Base-by-base conservation (phyloP, 2,329 filamentous ascomycete genomes). In the Hymenoscyphus scutula region DNA sequence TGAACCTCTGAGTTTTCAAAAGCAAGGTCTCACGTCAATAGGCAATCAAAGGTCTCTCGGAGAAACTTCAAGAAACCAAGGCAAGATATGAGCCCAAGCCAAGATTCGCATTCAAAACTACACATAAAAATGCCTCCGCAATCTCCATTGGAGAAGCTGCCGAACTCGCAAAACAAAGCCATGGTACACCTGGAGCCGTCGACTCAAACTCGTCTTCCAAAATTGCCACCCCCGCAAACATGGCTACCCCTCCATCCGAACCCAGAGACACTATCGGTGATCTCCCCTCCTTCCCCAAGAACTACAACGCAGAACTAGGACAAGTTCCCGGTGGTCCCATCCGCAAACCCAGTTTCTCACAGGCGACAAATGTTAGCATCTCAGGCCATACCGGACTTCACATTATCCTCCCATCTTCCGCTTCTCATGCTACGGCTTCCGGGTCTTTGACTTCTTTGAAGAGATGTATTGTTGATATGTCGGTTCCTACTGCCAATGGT, bases 51-150 rank as follows among this genome's bases (percentile, higher is more conserved):
- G 83, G 83, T 17, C 80, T 97, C 15, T 88, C 89, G 19, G 90
- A 94, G 62, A 91, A 90, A 71, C 81, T 97, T 27, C 88, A 90
- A 69, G 84, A 88, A 63, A 87, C 86, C 7, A 84, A 88, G 17
- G 82, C 85, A 45, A 84, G 82, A 25, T 83, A 91, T 59, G 85
- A 86, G 0, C 91, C 92, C 7, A 90, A 89, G 68, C 84, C 87
- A 11, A 91, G 92, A 65, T 97, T 97, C 77, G 85, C 89, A 60
- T 97, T 97, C 81, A 96, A 88, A 72, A 80, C 79, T 53, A 67
- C 58, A 19, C 79, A 78, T 64, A 86, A 84, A 65, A 84, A 81
- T 64, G 70, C 76, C 0, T 81, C 81, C 7, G 80, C 82, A 6
- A 80, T 85, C 56, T 85, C 83, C 23, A 71, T 86, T 37, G 79